Conservation (phyloP, 2,329 filamentous ascomycete genomes). For the Berkeleyomyces rouxiae region DNA sequence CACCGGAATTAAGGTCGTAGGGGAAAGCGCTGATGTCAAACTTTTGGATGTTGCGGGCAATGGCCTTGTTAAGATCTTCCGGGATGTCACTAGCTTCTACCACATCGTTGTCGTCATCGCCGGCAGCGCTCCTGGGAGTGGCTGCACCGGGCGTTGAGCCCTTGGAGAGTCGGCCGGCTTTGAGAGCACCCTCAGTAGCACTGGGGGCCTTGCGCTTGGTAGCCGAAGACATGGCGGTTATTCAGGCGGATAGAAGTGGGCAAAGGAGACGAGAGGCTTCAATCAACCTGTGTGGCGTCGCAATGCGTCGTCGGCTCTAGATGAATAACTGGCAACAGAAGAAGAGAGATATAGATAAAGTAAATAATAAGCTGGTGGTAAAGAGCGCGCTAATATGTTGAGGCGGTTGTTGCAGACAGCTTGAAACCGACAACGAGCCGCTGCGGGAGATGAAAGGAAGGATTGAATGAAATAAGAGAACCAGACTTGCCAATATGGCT, state of each 20-base stretch:
- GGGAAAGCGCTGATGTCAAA: constrained; percentile 42
- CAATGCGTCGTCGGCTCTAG: background rate
- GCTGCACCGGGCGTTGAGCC: constrained; percentile 43
- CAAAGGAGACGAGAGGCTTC: background rate
- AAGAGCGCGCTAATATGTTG: background rate
- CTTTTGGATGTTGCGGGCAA: constrained; percentile 38
- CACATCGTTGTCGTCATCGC: constrained; percentile 32
- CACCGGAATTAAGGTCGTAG: constrained; percentile 5
- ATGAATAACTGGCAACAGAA: background rate
- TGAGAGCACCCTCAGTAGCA: constrained; percentile 31
- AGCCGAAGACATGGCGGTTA: constrained; percentile 35
- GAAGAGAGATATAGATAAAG: background rate
- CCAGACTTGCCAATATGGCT: background rate
- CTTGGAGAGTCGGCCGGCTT: constrained; percentile 39
- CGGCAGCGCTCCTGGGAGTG: constrained; percentile 42
- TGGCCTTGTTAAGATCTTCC: constrained; percentile 28
- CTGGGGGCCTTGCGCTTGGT: constrained; percentile 50
- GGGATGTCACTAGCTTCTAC: constrained; percentile 27
- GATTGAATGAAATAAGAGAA: background rate
- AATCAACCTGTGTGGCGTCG: background rate
- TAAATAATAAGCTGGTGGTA: background rate
- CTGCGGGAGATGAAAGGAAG: background rate
- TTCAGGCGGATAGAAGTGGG: background rate
- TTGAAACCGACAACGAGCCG: background rate
- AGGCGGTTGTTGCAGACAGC: background rate